These are phyloP conservation scores for Yarrowia porcina DNA, from an alignment of 805 yeast species.

Conservation along the genomic window DNA sequence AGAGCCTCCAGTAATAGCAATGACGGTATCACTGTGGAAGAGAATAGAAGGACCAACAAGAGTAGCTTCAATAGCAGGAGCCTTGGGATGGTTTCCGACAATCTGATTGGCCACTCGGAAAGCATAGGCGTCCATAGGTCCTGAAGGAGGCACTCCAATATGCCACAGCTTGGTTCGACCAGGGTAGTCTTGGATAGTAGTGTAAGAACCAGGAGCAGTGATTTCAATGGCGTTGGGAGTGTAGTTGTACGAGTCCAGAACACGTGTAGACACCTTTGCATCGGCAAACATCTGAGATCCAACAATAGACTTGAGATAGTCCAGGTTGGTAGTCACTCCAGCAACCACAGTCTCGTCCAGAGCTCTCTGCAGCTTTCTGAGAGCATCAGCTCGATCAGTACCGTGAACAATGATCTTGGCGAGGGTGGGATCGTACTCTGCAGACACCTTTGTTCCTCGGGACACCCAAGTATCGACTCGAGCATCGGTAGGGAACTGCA, in stretches of 20 bases:
- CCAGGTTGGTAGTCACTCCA: slow-evolving; percentile 88
- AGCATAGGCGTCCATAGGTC: slow-evolving; percentile 94
- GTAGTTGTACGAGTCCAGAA: slow-evolving; percentile 77
- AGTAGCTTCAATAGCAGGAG: slow-evolving; percentile 91
- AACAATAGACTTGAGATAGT: slow-evolving; percentile 82
- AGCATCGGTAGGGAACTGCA: slow-evolving; percentile 83
- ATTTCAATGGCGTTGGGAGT: slow-evolving; percentile 82
- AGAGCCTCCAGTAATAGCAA: slow-evolving; percentile 86
- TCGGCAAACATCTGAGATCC: slow-evolving; percentile 77
- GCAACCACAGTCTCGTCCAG: slow-evolving; percentile 79
- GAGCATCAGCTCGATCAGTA: slow-evolving; percentile 79
- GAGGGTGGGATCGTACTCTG: slow-evolving; percentile 94
- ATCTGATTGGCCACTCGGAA: slow-evolving; percentile 85
- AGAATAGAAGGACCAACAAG: slow-evolving; percentile 79
- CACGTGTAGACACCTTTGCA: slow-evolving; percentile 82
- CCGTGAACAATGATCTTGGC: slow-evolving; percentile 97
- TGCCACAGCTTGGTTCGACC: slow-evolving; percentile 85
- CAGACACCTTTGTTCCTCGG: slow-evolving; percentile 80
- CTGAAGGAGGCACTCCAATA: slow-evolving; percentile 97
- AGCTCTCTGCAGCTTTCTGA: slow-evolving; percentile 71
- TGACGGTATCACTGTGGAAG: slow-evolving; percentile 75
- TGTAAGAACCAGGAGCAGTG: slow-evolving; percentile 85
- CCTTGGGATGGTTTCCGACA: slow-evolving; percentile 77
- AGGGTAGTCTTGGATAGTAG: slow-evolving; percentile 94
- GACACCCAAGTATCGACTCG: slow-evolving; percentile 93